Evolutionary conservation across 352 stramenopile species (phyloP).

Genomic region (Phytophthora rubi): DNA sequence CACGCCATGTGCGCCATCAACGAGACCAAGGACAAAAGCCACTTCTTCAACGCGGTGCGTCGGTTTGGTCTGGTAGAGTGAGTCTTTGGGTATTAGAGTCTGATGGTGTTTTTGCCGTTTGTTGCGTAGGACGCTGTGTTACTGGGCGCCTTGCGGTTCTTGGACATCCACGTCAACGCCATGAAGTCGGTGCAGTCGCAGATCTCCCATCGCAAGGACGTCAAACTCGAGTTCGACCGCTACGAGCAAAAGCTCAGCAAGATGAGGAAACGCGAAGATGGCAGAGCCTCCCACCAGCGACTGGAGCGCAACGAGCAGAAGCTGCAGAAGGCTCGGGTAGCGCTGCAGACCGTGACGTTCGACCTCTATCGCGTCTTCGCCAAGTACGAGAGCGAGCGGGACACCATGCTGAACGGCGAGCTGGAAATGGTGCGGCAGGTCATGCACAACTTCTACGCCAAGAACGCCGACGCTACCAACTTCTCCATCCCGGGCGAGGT

Average conservation of each 20-base stretch:
- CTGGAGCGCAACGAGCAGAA: slow-evolving; percentile 72
- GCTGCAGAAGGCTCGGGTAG: slow-evolving; percentile 47
- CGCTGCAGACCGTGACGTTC: slow-evolving; percentile 60
- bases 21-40: slow-evolving; percentile 79
- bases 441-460: slow-evolving; percentile 81
- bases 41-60: slow-evolving; percentile 74
- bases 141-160: slow-evolving; percentile 61
- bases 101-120: background rate
- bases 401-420: slow-evolving; percentile 81
- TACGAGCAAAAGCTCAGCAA: slow-evolving; percentile 63
- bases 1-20: slow-evolving; percentile 81
- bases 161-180: slow-evolving; percentile 80
- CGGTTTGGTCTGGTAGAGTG: background rate
- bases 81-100: background rate
- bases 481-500: slow-evolving; percentile 68
- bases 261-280: slow-evolving; percentile 36
- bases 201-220: slow-evolving; percentile 65
- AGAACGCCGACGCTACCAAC: slow-evolving; percentile 72
- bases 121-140: slow-evolving; percentile 61
- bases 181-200: slow-evolving; percentile 80
- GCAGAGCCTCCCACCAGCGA: slow-evolving; percentile 17
- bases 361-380: slow-evolving; percentile 78
- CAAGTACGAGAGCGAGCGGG: slow-evolving; percentile 79
- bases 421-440: slow-evolving; percentile 83
- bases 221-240: slow-evolving; percentile 79